A percentile compares a stretch with the other conserved stretches of the same genome.
Conservation (phyloP, 176 grass and related monocot species). For the Stipa capillata region DNA sequence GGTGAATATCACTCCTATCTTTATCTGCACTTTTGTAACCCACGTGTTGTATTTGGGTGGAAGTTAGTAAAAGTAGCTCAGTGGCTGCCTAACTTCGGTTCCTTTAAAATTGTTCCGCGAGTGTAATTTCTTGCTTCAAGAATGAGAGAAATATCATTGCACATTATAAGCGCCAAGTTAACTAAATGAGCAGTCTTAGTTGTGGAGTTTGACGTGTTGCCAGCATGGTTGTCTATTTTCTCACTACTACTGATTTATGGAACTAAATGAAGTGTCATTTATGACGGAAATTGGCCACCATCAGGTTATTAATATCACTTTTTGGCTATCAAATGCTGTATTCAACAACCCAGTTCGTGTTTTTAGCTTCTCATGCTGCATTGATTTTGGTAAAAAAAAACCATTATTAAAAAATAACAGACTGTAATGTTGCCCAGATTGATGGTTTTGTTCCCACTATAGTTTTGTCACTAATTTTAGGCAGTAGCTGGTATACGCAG, state of each 20-base stretch:
- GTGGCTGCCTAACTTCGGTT: not conserved
- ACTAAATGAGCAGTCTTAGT: not conserved
- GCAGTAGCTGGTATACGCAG: not conserved
- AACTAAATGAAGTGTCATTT: not conserved
- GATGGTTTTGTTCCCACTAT: not conserved
- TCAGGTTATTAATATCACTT: not conserved
- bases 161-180: not conserved
- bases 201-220: not conserved
- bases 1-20: constrained; percentile 29
- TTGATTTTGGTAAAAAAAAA: constrained; percentile 1
- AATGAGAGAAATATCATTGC: not conserved
- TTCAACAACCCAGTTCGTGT: not conserved
- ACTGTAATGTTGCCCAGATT: not conserved
- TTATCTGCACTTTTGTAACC: not conserved
- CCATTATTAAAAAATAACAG: not conserved
- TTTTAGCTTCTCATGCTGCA: not conserved
- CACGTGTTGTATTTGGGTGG: not conserved
- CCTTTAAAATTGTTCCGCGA: not conserved
- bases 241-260: not conserved
- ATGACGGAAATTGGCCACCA: not conserved
- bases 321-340: not conserved
- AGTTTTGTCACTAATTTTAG: no score
- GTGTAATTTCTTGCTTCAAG: not conserved
- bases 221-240: not conserved
- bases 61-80: not conserved